Conservation (phyloP, 2,329 filamentous ascomycete species). For the Epichloe sylvatica region DNA sequence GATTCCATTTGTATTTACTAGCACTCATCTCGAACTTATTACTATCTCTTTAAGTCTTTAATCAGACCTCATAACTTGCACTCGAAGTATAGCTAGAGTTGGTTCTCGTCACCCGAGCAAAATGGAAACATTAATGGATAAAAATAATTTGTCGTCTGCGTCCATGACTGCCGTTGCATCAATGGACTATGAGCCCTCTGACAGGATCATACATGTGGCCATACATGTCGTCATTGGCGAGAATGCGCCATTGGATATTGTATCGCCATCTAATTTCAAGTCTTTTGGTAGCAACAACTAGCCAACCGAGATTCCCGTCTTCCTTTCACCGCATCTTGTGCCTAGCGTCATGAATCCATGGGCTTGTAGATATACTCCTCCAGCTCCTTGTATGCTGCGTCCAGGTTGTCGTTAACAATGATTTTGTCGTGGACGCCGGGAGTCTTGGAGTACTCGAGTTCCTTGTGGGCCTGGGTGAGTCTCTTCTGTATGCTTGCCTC, state of each 20-base stretch:
- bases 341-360: conserved; percentile 6
- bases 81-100: conserved; percentile 17
- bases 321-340: neutral
- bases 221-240: neutral
- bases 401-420: conserved; percentile 30
- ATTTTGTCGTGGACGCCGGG: conserved; percentile 37
- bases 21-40: conserved; percentile 22
- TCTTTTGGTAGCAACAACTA: neutral
- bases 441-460: conserved; percentile 58
- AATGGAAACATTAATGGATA: conserved; percentile 5
- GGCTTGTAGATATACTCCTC: conserved; percentile 34
- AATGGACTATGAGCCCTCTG: neutral
- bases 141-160: neutral
- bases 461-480: conserved; percentile 55
- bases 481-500: conserved; percentile 59
- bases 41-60: conserved; percentile 25
- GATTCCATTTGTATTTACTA: conserved; percentile 23
- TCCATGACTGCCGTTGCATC: neutral
- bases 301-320: neutral
- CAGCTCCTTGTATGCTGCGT: conserved; percentile 38
- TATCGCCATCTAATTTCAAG: neutral
- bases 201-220: neutral
- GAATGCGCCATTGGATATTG: neutral
- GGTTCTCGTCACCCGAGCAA: conserved; percentile 13
- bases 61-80: conserved; percentile 22